Evolutionary conservation across 495 filamentous ascomycete species (phyloP).

Genomic region (Neurospora sp.): DNA sequence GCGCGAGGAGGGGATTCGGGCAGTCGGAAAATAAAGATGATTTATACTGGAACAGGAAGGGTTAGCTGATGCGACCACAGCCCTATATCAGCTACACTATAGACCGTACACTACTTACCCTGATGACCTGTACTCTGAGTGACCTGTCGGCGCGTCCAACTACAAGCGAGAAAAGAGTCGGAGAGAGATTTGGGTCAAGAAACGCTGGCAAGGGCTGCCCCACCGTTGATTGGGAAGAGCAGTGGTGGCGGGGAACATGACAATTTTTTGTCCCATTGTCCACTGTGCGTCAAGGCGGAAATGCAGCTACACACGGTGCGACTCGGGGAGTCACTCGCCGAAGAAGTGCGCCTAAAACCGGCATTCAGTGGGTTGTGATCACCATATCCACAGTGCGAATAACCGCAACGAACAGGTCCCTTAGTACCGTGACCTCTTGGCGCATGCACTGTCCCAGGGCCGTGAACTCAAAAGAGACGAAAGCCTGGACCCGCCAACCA

Average conservation of each 20-base stretch:
- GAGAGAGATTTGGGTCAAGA: background rate
- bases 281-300: background rate
- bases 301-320: background rate
- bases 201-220: conserved; percentile 12
- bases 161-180: background rate
- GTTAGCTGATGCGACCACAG: background rate
- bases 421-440: background rate
- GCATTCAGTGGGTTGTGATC: background rate
- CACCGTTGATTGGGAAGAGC: conserved; percentile 12
- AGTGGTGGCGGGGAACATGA: conserved; percentile 18
- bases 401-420: background rate
- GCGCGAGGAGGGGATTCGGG: background rate
- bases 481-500: background rate
- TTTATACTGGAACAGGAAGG: background rate
- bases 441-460: background rate
- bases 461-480: background rate
- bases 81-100: background rate
- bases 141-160: background rate
- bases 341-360: background rate
- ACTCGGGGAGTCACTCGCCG: background rate
- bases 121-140: background rate
- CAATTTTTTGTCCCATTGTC: background rate
- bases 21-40: background rate
- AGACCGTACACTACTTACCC: background rate
- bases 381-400: background rate